A percentile compares a stretch with the other conserved stretches of the same genome.
Evolutionary conservation across 2,329 filamentous ascomycete genomes (phyloP).

Genomic region (Teratosphaeriaceae sp.): DNA sequence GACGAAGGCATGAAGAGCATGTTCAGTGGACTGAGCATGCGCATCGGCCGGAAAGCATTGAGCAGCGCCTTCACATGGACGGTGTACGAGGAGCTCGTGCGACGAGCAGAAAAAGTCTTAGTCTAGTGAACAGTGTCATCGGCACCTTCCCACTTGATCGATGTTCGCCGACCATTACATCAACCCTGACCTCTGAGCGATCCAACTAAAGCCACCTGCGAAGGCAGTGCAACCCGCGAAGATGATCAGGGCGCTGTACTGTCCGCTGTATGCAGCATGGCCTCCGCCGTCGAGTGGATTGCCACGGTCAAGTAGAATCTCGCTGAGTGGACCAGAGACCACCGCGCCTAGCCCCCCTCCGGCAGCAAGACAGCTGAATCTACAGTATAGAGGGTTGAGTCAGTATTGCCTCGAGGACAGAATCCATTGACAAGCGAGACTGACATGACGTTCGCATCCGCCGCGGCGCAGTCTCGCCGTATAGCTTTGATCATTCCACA

Average conservation of each 20-base stretch:
- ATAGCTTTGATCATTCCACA: slow-evolving; percentile 22
- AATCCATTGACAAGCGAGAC: too few relatives aligned
- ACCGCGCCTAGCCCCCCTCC: slow-evolving; percentile 48
- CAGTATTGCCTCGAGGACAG: not conserved
- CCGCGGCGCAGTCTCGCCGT: slow-evolving; percentile 10
- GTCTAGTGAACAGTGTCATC: slow-evolving; percentile 3
- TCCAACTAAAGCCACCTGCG: slow-evolving; percentile 3
- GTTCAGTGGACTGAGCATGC: slow-evolving; percentile 76
- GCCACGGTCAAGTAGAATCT: slow-evolving; percentile 34
- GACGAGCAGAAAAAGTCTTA: slow-evolving; percentile 53
- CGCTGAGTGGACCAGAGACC: slow-evolving; percentile 45
- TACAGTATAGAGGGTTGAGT: not conserved
- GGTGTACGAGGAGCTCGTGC: slow-evolving; percentile 86
- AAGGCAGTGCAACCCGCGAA: slow-evolving; percentile 30
- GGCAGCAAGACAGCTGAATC: slow-evolving; percentile 36
- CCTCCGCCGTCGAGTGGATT: slow-evolving; percentile 30
- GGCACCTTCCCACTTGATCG: not conserved
- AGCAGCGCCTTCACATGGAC: slow-evolving; percentile 97
- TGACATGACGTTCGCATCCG: slow-evolving; percentile 44
- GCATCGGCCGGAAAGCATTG: slow-evolving; percentile 85
- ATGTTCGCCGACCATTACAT: too few relatives aligned
- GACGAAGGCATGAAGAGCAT: slow-evolving; percentile 77
- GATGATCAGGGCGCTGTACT: slow-evolving; percentile 35
- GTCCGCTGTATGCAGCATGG: slow-evolving; percentile 34
- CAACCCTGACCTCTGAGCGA: too few relatives aligned